Evolutionary conservation across 306 rosid species (phyloP).

Genomic region (Benincasa hispida): DNA sequence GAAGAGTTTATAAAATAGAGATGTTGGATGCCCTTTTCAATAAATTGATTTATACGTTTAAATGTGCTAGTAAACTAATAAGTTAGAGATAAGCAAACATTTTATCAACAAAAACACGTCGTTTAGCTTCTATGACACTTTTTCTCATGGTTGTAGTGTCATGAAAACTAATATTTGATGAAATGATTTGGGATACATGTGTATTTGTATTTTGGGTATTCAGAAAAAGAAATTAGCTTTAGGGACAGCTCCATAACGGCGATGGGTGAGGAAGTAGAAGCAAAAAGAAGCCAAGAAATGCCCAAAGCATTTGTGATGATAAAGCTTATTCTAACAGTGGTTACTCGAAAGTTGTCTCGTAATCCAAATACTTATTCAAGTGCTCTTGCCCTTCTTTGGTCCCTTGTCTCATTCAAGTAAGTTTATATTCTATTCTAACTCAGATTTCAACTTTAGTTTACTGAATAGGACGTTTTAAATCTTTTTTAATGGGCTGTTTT

Average conservation of each 20-base stretch:
- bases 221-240: conserved; percentile 31
- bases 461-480: too few species aligned
- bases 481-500: too few species aligned
- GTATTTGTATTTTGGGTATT: neutral
- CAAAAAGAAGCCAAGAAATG: conserved; percentile 16
- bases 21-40: too few species aligned
- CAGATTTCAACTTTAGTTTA: too few species aligned
- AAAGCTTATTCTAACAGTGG: conserved; percentile 26
- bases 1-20: too few species aligned
- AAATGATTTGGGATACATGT: neutral
- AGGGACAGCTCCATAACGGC: conserved; percentile 21
- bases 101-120: too few species aligned
- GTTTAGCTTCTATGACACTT: too few species aligned
- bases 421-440: neutral
- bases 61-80: too few species aligned
- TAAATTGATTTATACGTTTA: too few species aligned
- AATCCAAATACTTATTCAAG: conserved; percentile 38
- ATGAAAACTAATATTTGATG: too few species aligned
- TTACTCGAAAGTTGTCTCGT: conserved; percentile 30
- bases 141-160: too few species aligned
- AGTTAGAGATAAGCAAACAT: too few species aligned
- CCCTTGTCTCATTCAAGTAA: conserved; percentile 33
- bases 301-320: conserved; percentile 24
- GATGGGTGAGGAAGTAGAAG: conserved; percentile 10
- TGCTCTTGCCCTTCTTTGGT: conserved; percentile 27